Conservation (phyloP, 83 land plant species). For the Thuja plicata region DNA sequence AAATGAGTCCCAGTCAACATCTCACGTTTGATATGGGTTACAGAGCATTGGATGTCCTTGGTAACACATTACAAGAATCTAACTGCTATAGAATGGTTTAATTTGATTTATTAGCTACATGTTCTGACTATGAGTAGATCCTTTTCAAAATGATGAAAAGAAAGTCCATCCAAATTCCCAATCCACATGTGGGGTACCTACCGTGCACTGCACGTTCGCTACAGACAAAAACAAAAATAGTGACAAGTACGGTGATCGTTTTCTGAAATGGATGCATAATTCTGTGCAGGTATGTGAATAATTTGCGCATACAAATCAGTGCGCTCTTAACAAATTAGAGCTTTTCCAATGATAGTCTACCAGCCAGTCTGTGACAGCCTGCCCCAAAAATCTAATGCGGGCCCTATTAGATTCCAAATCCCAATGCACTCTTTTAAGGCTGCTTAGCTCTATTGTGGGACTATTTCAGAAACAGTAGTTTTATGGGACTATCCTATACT, state of each 20-base stretch:
- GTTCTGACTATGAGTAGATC: background rate
- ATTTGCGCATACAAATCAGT: background rate
- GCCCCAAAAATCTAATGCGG: background rate
- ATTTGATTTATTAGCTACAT: background rate
- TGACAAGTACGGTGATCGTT: background rate
- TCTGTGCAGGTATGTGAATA: background rate
- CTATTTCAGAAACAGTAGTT: no score
- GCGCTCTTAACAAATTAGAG: background rate
- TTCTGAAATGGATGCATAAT: background rate
- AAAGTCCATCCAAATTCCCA: background rate
- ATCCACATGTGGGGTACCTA: background rate
- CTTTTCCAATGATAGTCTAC: background rate
- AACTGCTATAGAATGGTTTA: background rate
- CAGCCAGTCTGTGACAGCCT: background rate
- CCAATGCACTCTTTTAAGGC: no score
- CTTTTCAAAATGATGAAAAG: background rate
- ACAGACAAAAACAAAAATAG: no score
- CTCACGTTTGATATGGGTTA: background rate
- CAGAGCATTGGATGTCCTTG: background rate
- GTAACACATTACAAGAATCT: background rate
- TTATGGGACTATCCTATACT: no score
- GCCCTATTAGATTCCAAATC: no score
- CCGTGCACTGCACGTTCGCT: background rate
- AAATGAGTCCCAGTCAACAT: background rate
- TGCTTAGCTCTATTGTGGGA: no score